phyloP scores from a whole-genome alignment of 164 flowering plant species.

The Aristolochia californica region DNA sequence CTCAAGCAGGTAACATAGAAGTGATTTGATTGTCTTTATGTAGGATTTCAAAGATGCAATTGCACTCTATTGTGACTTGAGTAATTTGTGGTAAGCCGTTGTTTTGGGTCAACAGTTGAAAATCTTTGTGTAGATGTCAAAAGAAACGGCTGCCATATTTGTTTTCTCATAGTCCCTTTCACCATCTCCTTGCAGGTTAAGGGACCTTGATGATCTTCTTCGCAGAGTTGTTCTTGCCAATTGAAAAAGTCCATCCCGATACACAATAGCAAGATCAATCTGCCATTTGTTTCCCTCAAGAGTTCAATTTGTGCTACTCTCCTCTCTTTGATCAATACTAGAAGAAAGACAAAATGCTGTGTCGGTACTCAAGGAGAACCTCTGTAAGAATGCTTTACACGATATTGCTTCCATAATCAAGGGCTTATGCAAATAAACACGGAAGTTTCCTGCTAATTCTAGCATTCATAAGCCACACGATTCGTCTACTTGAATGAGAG shows the following conservation, averaged over 20 bases:
- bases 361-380: no score
- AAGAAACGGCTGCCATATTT: neutral
- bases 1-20: neutral
- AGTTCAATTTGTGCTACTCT: no score
- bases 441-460: no score
- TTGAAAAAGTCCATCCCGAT: slow-evolving; percentile 10
- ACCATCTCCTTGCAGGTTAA: slow-evolving; percentile 33
- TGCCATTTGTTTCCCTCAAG: no score
- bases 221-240: slow-evolving; percentile 32
- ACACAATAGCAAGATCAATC: no score
- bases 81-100: slow-evolving; percentile 52
- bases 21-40: slow-evolving; percentile 1
- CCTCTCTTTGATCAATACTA: no score
- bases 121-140: neutral
- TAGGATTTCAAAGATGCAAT: slow-evolving; percentile 87
- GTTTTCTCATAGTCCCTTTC: neutral
- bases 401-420: no score
- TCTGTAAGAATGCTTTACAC: no score
- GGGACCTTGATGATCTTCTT: slow-evolving; percentile 58
- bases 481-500: no score
- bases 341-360: no score
- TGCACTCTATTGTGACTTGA: slow-evolving; percentile 72
- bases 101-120: neutral
- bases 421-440: no score
- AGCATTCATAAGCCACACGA: no score